Base-by-base conservation (phyloP, 495 filamentous ascomycete genomes). In the Pseudomonodictys pantanalensis region DNA sequence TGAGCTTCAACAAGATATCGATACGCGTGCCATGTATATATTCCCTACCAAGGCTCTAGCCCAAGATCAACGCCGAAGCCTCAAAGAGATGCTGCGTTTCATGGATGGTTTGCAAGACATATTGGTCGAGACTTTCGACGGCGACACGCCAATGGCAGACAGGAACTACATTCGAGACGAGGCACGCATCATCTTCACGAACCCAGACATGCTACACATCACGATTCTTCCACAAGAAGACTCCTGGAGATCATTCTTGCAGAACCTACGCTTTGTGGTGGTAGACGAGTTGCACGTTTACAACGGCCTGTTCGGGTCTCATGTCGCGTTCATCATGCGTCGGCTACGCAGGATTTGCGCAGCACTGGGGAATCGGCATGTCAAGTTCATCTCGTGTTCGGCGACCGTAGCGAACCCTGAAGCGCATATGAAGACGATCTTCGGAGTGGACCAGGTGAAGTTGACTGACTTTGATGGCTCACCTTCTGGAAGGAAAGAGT, bases 21-120 rank as follows among this genome's bases (percentile, higher is more conserved):
- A 86, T 44, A 87, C 89, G 41, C 77, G 92, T 64, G 92, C 93
- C 9, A 90, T 99, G 86, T 97, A 96, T 69, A 96, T 99, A 22
- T 99, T 98, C 59, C 93, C 93, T 1, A 99, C 93, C 2, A 99
- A 99, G 74, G 93, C 93, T 10, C 77, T 99, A 12, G 93, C 93
- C 2, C 93, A 99, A 71, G 93, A 97, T 73, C 93, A 99, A 72
- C 83, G 84, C 67, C 80, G 93, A 56, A 95, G 92, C 65, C 78
- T 97, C 71, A 86, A 87, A 66, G 90, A 96, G 43, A 75, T 99
- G 55, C 74, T 97, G 42, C 72, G 79, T 18, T 95, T 85, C 67
- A 89, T 99, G 81, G 78, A 83, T 9, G 83, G 83, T 0, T 70
- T 97, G n/a, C 81, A 90, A 62, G 77, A 86, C 52, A 75, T 85